Conservation (phyloP, 2,329 filamentous ascomycete species). For the Claviceps arundinis region DNA sequence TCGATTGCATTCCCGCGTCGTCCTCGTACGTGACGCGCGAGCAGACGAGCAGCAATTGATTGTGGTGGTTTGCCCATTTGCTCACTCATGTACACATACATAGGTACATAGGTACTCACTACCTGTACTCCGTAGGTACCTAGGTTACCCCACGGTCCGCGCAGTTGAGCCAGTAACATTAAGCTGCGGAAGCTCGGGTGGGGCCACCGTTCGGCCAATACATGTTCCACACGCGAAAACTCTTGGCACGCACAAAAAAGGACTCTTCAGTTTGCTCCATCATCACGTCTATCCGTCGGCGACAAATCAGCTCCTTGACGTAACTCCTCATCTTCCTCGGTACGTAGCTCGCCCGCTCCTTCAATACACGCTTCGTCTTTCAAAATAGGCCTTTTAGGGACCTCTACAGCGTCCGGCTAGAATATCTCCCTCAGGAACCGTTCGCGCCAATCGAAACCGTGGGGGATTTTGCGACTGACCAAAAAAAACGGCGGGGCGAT, state of each 20-base stretch:
- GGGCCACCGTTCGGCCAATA: conserved; percentile 18
- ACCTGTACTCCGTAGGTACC: no score
- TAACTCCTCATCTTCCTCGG: conserved; percentile 19
- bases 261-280: conserved; percentile 22
- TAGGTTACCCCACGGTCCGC: not conserved
- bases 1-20: no score
- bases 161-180: not conserved
- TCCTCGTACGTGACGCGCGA: no score
- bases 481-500: not conserved
- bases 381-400: no score
- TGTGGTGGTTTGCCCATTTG: no score
- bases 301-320: conserved; percentile 21
- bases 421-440: not conserved
- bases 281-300: conserved; percentile 22
- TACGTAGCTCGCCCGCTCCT: conserved; percentile 14
- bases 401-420: no score
- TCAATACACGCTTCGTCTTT: not conserved
- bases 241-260: conserved; percentile 34
- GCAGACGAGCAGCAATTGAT: no score
- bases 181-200: conserved; percentile 1
- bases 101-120: no score
- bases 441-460: not conserved
- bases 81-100: no score
- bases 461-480: conserved; percentile 8
- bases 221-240: conserved; percentile 28